Evolutionary conservation across 2,329 filamentous ascomycete species (phyloP).

Genomic region (Zymoseptoria tritici): DNA sequence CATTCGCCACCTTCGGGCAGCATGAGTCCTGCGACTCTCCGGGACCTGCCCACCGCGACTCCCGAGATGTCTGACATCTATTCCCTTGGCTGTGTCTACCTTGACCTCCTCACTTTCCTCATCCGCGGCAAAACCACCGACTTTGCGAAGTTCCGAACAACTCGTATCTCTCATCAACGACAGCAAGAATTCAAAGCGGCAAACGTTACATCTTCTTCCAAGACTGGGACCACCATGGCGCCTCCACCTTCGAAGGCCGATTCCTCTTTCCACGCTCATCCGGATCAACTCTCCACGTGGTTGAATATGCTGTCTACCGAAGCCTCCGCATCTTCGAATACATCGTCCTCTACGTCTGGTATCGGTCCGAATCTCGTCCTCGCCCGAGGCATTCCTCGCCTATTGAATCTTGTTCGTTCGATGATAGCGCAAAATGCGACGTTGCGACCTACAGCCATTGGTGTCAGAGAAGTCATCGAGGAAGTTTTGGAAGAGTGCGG

Average conservation of each 20-base stretch:
- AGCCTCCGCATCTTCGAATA: constrained; percentile 17
- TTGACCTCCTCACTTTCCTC: constrained; percentile 63
- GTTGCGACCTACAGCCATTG: constrained; percentile 35
- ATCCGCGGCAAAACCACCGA: constrained; percentile 60
- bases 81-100: constrained; percentile 63
- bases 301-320: constrained; percentile 44
- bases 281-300: constrained; percentile 62
- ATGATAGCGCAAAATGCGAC: constrained; percentile 38
- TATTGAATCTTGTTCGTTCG: constrained; percentile 34
- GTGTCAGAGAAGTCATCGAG: constrained; percentile 34
- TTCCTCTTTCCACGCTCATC: constrained; percentile 64
- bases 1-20: not conserved
- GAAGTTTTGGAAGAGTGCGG: constrained; percentile 20
- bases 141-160: constrained; percentile 58
- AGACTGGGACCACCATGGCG: not conserved
- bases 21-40: constrained; percentile 37
- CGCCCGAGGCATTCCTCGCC: constrained; percentile 32
- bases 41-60: constrained; percentile 30
- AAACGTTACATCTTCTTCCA: not conserved
- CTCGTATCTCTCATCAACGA: constrained; percentile 44
- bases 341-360: constrained; percentile 18
- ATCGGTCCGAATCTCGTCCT: not conserved
- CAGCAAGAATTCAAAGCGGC: constrained; percentile 7
- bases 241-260: constrained; percentile 37
- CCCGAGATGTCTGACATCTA: constrained; percentile 57